Evolutionary conservation across 257 asterid genomes (phyloP), one percentile per base, ranked within the genome.

Genomic region (Solanum tacnaense): DNA sequence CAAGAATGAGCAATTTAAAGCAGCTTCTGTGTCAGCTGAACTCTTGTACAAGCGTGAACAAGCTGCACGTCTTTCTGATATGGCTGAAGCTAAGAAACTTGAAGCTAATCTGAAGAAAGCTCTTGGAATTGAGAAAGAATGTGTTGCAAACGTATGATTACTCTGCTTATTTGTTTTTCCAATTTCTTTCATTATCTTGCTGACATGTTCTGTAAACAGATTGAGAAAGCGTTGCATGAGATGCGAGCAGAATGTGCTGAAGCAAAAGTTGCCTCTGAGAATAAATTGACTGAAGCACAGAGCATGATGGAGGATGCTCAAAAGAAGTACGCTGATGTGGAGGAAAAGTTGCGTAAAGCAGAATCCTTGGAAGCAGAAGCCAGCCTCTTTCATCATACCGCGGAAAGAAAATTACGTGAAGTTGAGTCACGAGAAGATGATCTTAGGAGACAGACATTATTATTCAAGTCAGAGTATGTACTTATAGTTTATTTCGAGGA

Each of bases 341-440:
- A 95, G 86, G 92, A 91, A 91, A 97, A 97, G 92, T 58, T 91
- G 88, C 94, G 88, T 44, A 89, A 94, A 25, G 99, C 99, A 35
- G 94, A 94, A 88, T 95, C 95, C 56, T 93, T 96, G 89, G 98
- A 97, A 92, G 93, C 94, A 27, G 99, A 96, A 89, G 98, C 99
- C n/a, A 91, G 90, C 87, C 91, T 98, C 58, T 96, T 87, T 91
- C 98, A 95, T 75, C 92, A 94, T 85, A 91, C 91, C 29, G 99
- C 99, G 58, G 98, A 94, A 92, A 97, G 99, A 88, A 97, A 94
- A 93, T 89, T 97, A 89, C 93, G 90, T 72, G 99, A 97, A 92
- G 96, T 95, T 89, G 98, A 96, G 93, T 97, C 93, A 83, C 97
- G 98, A 31, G 99, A 97, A 89, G 99, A 97, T 94, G 98, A 96